Conservation (phyloP, 148 eudicot genomes). For the Diospyros kaki region DNA sequence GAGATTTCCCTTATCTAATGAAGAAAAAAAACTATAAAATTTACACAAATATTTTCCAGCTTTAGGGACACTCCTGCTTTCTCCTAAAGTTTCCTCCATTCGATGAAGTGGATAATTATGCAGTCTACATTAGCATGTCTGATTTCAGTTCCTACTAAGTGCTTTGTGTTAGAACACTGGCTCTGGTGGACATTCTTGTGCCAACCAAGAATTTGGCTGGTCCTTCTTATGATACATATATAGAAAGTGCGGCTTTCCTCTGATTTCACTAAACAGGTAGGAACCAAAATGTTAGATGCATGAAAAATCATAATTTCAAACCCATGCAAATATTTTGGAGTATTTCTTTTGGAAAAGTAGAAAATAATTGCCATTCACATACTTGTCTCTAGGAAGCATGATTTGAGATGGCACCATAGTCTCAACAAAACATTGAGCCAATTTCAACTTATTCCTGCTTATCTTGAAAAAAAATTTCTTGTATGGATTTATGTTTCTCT, state of each 20-base stretch:
- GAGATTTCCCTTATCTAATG: no score
- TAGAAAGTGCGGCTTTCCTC: background rate
- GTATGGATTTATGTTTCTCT: background rate
- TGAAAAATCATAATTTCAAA: background rate
- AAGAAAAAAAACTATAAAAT: no score
- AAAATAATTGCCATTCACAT: background rate
- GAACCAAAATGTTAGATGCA: background rate
- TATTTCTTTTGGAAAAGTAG: background rate
- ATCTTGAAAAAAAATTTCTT: background rate
- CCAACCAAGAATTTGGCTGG: background rate
- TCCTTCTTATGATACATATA: no score
- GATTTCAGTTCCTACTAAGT: no score
- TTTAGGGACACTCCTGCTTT: background rate
- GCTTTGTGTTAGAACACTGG: background rate
- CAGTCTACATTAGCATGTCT: background rate
- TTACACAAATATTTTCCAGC: no score
- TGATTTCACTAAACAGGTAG: background rate
- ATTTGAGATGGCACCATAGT: background rate
- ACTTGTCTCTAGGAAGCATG: background rate
- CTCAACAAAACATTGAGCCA: background rate
- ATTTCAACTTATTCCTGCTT: background rate
- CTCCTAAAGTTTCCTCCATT: background rate
- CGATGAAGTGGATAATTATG: background rate
- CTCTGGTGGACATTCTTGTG: background rate
- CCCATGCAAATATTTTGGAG: background rate